Percentiles rank a stretch among this genome's conserved stretches.
Conservation (phyloP, 2,329 filamentous ascomycete genomes). For the Alternaria novae-zelandiae region DNA sequence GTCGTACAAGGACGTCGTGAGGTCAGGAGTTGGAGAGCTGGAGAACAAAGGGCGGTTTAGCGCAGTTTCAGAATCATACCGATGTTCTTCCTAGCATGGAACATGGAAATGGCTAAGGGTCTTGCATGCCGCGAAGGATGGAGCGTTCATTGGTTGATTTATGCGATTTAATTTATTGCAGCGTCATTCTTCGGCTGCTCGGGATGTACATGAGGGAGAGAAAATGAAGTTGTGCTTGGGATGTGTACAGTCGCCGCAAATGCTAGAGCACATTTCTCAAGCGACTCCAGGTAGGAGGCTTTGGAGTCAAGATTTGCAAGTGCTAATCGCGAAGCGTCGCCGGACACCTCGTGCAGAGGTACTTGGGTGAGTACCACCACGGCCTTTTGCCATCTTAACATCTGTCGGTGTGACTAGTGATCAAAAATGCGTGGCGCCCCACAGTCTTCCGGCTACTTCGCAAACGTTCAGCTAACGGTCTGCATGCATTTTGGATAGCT, state of each 20-base stretch:
- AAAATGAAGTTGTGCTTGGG: neutral
- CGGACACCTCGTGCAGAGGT: neutral
- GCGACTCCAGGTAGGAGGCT: neutral
- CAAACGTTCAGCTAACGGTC: neutral
- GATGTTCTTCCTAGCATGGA: neutral
- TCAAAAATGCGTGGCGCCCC: neutral
- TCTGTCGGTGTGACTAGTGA: neutral
- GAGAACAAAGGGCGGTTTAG: neutral
- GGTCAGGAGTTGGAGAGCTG: neutral
- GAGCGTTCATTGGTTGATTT: neutral
- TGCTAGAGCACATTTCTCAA: neutral
- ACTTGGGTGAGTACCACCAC: neutral
- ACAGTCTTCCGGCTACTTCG: neutral
- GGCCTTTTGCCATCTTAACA: neutral
- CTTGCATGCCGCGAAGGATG: neutral
- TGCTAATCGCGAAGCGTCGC: neutral
- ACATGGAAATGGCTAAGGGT: neutral
- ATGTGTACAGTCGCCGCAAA: neutral
- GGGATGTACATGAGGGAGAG: neutral
- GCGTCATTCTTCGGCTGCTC: neutral
- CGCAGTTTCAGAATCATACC: conserved; percentile 12
- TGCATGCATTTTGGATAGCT: neutral
- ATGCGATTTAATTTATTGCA: neutral
- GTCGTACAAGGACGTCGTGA: neutral
- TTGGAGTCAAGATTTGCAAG: neutral